Evolutionary conservation across 345 rosid species (phyloP), one percentile per base, ranked within the genome.

Genomic region (Populus tremula): DNA sequence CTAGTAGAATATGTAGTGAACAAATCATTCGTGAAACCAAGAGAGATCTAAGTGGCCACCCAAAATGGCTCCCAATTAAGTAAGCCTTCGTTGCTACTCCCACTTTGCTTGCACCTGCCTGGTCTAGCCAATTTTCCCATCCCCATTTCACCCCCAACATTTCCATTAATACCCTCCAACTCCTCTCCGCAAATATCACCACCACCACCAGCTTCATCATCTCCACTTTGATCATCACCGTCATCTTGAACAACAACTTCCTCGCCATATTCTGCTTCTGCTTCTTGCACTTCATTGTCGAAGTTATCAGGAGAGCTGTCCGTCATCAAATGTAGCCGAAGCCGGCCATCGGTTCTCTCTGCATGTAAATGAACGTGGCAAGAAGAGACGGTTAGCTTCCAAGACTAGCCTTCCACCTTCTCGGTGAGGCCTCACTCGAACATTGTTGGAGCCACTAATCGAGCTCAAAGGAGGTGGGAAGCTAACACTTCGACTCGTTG

Each of bases 381-480:
- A 35, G 80, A 27, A 68, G 80, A 67, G 12, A 81, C 53, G 8
- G 66, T 29, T 3, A 4, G 84, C 84, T 62, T 76, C 69, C 80
- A 81, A 27, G 27, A 81, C 80, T 5, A 81, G 80, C 31, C 77
- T 13, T 4, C 84, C 80, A 35, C 45, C 74, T 68, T 81, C 74
- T 50, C 80, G 73, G 27, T 11, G 78, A 8, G 77, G 66, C 84
- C 47, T 77, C 73, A 81, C 49, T 25, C 62, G 84, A 33, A 81
- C 67, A 13, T 3, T 47, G 7, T 63, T 41, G 10, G 67, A 20
- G 25, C 84, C 74, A 6, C 77, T 68, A 6, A 81, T 72, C 14
- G 80, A 81, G 21, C 70, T 81, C 77, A 77, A 56, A 8, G 77
- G 80, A 68, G 84, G 84, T 4, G 84, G 84, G 50, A 81, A 81